These are phyloP conservation scores for Nemania sp. DNA, from an alignment of 2,329 filamentous ascomycete species.

Conservation along the genomic window DNA sequence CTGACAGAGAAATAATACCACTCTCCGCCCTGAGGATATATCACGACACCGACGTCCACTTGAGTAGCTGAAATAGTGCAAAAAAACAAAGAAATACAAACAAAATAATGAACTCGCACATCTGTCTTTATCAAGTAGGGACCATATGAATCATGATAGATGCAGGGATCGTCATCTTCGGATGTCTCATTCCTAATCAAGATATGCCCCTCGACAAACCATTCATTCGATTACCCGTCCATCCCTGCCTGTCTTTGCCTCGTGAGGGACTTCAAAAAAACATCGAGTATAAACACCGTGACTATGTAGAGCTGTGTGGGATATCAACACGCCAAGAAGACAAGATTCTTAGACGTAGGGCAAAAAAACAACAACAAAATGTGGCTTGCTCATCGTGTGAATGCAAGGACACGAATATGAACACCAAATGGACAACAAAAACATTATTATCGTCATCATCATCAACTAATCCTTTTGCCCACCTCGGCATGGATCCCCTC, in stretches of 20 bases:
- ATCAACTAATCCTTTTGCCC: conserved; percentile 64
- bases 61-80: too few species aligned
- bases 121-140: background rate
- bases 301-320: conserved; percentile 34
- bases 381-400: conserved; percentile 6
- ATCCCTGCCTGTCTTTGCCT: background rate
- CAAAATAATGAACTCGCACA: background rate
- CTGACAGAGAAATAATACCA: background rate
- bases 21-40: background rate
- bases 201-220: background rate
- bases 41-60: background rate
- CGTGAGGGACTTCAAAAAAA: background rate
- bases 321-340: conserved; percentile 33
- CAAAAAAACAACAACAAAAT: conserved; percentile 5
- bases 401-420: conserved; percentile 18
- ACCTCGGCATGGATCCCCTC: conserved; percentile 56
- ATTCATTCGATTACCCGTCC: conserved; percentile 1
- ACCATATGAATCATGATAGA: background rate
- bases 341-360: conserved; percentile 4
- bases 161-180: conserved; percentile 1
- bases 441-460: background rate
- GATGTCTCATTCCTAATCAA: conserved; percentile 17
- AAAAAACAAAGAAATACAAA: too few species aligned
- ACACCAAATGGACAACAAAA: background rate
- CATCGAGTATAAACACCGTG: conserved; percentile 24